These are phyloP conservation scores for Leccinum fibrillosum DNA, from an alignment of 768 basidiomycete genomes.

Conservation along the genomic window DNA sequence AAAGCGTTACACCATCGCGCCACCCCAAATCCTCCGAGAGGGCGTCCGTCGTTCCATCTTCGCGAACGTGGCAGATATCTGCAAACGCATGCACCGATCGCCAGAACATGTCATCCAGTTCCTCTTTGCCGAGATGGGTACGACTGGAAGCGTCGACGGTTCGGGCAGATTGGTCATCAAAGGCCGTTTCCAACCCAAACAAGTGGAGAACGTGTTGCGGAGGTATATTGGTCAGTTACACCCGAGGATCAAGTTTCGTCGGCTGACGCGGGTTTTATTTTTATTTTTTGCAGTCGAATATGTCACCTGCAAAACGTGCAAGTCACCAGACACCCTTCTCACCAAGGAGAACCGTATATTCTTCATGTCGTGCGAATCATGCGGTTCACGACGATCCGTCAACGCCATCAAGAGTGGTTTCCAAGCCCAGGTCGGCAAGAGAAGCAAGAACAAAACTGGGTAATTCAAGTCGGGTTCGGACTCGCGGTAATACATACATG, in stretches of 20 bases:
- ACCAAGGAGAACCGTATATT: slow-evolving; percentile 98
- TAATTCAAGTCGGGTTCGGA: slow-evolving; percentile 24
- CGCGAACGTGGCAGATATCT: slow-evolving; percentile 95
- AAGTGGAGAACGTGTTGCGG: slow-evolving; percentile 94
- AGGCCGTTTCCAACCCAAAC: slow-evolving; percentile 97
- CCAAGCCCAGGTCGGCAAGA: slow-evolving; percentile 91
- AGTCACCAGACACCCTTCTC: slow-evolving; percentile 94
- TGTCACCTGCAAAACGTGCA: slow-evolving; percentile 99
- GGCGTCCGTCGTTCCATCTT: slow-evolving; percentile 98
- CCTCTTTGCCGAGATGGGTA: slow-evolving; percentile 97
- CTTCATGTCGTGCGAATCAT: slow-evolving; percentile 94
- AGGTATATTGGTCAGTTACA: slow-evolving; percentile 83
- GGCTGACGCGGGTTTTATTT: background rate
- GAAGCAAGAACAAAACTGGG: slow-evolving; percentile 78
- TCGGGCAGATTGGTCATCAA: slow-evolving; percentile 91
- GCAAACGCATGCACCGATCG: slow-evolving; percentile 96
- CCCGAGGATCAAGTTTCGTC: background rate
- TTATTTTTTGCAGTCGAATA: slow-evolving; percentile 71
- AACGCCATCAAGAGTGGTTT: slow-evolving; percentile 98
- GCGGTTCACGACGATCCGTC: slow-evolving; percentile 87
- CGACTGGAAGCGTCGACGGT: slow-evolving; percentile 93
- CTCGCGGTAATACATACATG: background rate
- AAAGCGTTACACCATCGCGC: slow-evolving; percentile 96
- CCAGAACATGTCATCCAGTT: slow-evolving; percentile 98
- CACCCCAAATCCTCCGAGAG: slow-evolving; percentile 91